Base-by-base conservation (phyloP, 345 rosid genomes). In the Clarkia xantiana region DNA sequence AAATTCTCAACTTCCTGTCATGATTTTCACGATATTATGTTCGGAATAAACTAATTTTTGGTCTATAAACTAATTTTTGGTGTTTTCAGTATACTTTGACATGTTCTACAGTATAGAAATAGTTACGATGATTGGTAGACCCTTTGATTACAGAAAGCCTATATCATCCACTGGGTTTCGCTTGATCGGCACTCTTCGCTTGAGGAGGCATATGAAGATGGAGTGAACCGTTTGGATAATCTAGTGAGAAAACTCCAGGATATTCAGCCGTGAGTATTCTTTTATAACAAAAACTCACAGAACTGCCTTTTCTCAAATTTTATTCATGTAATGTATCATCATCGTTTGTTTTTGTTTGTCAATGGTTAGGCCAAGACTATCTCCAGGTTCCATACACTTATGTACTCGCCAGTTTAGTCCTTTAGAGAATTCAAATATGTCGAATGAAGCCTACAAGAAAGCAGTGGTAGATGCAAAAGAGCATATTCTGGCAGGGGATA, bases 401-500 rank as follows among this genome's bases (percentile, higher is more conserved):
- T 61, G 71, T 14, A 77, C 93, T 34, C 63, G 49, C 40, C 82
- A 74, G 6, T 81, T 76, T 18, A 86, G 98, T 29, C 82, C 86
- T 1, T 53, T 86, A 47, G 59, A 63, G 43, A 69, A 71, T 14
- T 83, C 96, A 14, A 86, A 64, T 63, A 85, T 91, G 80, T 67
- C 77, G 16, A 50, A 77, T 6, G 86, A 81, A 40, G 94, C 63
- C 42, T 90, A 80, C 54, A 90, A 74, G 68, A 58, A 64, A 16
- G 69, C 82, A 36, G 94, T 86, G 13, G 63, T 74, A 14, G 58
- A 64, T 49, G 97, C 96, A 12, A 90, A 90, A 60, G 94, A 86
- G 47, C 85, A 86, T 56, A 90, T 91, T 53, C 74, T 63, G 50
- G 96, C 94, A 0, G 94, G 96, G 57, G 93, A 86, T 67, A 86